Evolutionary conservation across 441 rosid genomes (phyloP).

Genomic region (Bocquillonia castaneifolia): DNA sequence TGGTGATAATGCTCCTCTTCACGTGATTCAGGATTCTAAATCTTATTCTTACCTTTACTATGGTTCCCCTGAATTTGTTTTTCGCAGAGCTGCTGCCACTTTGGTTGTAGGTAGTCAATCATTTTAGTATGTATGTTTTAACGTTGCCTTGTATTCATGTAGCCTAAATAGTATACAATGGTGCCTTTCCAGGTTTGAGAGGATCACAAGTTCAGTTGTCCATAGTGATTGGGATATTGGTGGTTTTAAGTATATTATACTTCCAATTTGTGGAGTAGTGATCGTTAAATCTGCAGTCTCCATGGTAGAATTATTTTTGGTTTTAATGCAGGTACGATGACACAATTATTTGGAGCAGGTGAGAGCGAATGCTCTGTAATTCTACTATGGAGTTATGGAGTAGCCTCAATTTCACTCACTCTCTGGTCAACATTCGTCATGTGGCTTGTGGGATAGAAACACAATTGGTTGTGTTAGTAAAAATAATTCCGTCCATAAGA

Average conservation of each 20-base stretch:
- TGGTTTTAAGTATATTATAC: slow-evolving; percentile 28
- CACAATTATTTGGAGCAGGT: slow-evolving; percentile 54
- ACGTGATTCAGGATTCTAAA: slow-evolving; percentile 29
- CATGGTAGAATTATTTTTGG: slow-evolving; percentile 23
- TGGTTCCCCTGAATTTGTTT: no score
- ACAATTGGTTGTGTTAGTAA: no score
- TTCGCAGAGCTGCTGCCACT: slow-evolving; percentile 35
- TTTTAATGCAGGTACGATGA: slow-evolving; percentile 49
- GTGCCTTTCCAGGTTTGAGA: slow-evolving; percentile 32
- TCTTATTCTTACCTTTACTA: no score
- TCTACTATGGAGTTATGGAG: slow-evolving; percentile 56
- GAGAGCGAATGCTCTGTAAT: slow-evolving; percentile 74
- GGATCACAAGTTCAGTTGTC: slow-evolving; percentile 25
- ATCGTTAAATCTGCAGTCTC: slow-evolving; percentile 35
- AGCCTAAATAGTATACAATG: background rate
- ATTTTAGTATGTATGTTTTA: no score
- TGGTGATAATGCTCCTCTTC: slow-evolving; percentile 36
- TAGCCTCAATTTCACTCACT: slow-evolving; percentile 53
- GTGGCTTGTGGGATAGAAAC: slow-evolving; percentile 46
- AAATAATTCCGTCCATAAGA: no score
- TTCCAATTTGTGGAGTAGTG: slow-evolving; percentile 34
- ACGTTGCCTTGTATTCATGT: background rate
- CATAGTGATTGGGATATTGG: slow-evolving; percentile 28
- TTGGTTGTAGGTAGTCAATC: slow-evolving; percentile 31
- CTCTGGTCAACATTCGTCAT: slow-evolving; percentile 63